A percentile compares a stretch with the other conserved stretches of the same genome.
phyloP scores from a whole-genome alignment of 345 rosid species.

The Mercurialis annua region DNA sequence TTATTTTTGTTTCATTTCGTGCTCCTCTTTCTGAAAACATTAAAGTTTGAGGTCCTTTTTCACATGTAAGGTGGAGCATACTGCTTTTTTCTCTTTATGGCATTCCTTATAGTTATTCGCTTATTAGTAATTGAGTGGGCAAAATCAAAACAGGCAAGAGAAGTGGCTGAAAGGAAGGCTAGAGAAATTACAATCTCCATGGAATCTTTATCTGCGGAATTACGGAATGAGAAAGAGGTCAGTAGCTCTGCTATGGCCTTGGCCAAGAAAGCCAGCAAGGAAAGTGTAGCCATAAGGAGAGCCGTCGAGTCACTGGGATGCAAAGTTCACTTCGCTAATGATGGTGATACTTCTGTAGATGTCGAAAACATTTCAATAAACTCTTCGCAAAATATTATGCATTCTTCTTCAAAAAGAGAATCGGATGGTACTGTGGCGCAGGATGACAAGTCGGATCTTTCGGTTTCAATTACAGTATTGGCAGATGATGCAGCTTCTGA shows the following conservation, averaged over 20 bases:
- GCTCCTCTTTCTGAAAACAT: not conserved
- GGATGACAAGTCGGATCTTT: slow-evolving; percentile 53
- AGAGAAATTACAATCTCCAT: slow-evolving; percentile 40
- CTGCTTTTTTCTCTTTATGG: not conserved
- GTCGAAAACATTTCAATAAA: slow-evolving; percentile 39
- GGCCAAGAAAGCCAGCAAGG: slow-evolving; percentile 70
- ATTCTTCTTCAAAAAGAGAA: slow-evolving; percentile 34
- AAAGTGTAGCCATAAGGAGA: slow-evolving; percentile 57
- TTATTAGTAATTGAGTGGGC: not conserved
- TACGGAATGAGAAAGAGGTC: slow-evolving; percentile 58
- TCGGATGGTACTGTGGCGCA: slow-evolving; percentile 23
- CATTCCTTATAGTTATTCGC: not conserved
- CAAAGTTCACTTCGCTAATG: slow-evolving; percentile 63
- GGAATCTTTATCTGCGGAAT: slow-evolving; percentile 56
- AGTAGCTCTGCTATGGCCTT: slow-evolving; percentile 56
- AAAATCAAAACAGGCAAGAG: slow-evolving; percentile 59
- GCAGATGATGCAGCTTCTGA: slow-evolving; percentile 44
- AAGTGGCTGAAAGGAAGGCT: slow-evolving; percentile 65
- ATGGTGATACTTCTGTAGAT: slow-evolving; percentile 57
- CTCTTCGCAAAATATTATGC: slow-evolving; percentile 25
- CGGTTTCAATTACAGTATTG: slow-evolving; percentile 55
- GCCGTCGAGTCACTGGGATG: slow-evolving; percentile 86
- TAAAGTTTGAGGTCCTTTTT: not conserved
- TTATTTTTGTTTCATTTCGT: not conserved
- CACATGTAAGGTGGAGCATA: not conserved